These are phyloP conservation scores for Dactylis glomerata DNA, from an alignment of 176 grass and related monocot species.

Conservation along the genomic window DNA sequence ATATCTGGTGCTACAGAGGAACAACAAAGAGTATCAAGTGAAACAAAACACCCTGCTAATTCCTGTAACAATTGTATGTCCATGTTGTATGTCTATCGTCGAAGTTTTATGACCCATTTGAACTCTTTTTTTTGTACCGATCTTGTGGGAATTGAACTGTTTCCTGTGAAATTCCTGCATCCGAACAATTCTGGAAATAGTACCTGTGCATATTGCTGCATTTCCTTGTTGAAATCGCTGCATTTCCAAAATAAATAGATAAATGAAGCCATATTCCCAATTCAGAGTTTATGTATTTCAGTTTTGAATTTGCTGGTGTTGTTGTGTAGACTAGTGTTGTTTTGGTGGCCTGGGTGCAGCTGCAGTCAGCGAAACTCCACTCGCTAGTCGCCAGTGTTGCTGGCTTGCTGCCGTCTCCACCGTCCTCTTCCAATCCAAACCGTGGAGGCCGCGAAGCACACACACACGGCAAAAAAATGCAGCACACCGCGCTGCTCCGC, in stretches of 20 bases:
- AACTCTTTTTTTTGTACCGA: not conserved
- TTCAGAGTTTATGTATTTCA: not conserved
- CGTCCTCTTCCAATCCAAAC: conserved; percentile 37
- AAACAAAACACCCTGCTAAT: not conserved
- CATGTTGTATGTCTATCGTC: not conserved
- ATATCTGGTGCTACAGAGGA: not conserved
- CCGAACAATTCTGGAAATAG: not conserved
- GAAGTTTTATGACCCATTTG: not conserved
- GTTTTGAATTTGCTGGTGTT: not conserved
- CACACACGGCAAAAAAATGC: conserved; percentile 11
- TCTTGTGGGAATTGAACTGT: not conserved
- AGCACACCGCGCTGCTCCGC: conserved; percentile 31
- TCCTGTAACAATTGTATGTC: not conserved
- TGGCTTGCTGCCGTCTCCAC: not conserved
- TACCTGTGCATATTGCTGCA: not conserved
- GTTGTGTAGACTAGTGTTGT: not conserved
- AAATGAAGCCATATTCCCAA: not conserved
- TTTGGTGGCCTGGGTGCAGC: not conserved
- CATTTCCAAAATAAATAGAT: not conserved
- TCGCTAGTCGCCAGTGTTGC: not conserved
- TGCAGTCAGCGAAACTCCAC: not conserved
- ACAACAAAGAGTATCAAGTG: not conserved
- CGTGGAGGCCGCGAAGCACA: not conserved
- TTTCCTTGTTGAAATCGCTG: not conserved
- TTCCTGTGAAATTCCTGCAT: not conserved